Percentiles rank a stretch among this genome's conserved stretches.
Evolutionary conservation across 441 rosid species (phyloP).

Genomic region (Kokia cookei): DNA sequence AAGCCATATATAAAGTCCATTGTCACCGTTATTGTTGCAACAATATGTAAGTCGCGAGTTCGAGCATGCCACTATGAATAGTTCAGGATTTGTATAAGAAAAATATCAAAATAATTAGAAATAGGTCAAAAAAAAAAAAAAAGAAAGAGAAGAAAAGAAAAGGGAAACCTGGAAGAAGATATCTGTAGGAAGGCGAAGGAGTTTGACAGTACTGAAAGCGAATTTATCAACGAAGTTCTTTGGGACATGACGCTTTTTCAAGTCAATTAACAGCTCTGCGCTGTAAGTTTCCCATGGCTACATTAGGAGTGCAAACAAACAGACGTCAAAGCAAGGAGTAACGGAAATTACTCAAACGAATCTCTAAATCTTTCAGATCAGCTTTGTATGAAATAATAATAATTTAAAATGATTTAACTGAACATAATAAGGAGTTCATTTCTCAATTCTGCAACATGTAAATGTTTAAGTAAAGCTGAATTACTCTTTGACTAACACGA

Average conservation of each 20-base stretch:
- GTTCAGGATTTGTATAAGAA: too few relatives aligned
- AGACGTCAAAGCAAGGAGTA: neutral
- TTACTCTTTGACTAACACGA: neutral
- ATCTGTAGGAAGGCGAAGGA: slow-evolving; percentile 62
- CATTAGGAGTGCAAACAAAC: neutral
- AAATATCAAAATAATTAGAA: neutral
- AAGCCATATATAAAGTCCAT: too few relatives aligned
- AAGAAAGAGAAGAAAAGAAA: neutral
- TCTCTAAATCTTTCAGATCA: neutral
- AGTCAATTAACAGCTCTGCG: slow-evolving; percentile 54
- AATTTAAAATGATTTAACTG: neutral
- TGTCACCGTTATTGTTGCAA: too few relatives aligned
- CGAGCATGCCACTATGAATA: too few relatives aligned
- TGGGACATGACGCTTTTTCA: slow-evolving; percentile 67
- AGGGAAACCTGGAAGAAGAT: slow-evolving; percentile 55
- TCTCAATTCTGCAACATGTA: neutral
- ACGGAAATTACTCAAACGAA: neutral
- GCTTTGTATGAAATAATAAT: neutral
- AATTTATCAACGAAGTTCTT: slow-evolving; percentile 46
- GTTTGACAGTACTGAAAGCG: slow-evolving; percentile 57
- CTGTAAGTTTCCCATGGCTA: slow-evolving; percentile 75
- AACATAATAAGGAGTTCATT: neutral
- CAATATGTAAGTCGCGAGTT: too few relatives aligned
- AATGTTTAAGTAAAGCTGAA: neutral
- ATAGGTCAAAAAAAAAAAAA: neutral